Conservation (phyloP, 1,284 basidiomycete species). For the Moesziomyces antarcticus region DNA sequence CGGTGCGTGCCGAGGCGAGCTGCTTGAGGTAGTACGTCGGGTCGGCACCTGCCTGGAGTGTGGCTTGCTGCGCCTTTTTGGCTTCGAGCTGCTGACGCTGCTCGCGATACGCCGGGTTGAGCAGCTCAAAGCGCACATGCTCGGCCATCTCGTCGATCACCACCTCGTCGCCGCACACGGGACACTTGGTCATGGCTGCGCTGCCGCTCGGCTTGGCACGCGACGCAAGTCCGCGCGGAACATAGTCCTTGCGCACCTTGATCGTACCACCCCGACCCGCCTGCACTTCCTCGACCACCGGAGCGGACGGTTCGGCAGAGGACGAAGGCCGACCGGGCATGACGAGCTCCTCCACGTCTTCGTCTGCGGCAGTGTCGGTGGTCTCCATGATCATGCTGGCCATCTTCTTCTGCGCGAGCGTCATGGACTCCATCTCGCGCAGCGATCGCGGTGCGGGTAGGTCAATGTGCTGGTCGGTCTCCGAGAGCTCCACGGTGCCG, state of each 20-base stretch:
- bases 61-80: conserved; percentile 62
- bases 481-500: conserved; percentile 97
- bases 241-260: conserved; percentile 91
- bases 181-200: conserved; percentile 76
- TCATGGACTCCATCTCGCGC: conserved; percentile 95
- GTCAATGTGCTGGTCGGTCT: conserved; percentile 82
- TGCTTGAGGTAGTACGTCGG: conserved; percentile 59
- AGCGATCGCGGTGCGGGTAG: conserved; percentile 94
- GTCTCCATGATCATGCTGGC: conserved; percentile 97
- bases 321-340: conserved; percentile 27
- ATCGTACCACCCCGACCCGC: conserved; percentile 31
- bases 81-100: conserved; percentile 62
- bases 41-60: conserved; percentile 62
- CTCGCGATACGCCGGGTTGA: conserved; percentile 80
- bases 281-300: conserved; percentile 20
- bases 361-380: conserved; percentile 74
- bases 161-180: conserved; percentile 92
- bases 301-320: conserved; percentile 3
- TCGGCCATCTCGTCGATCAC: conserved; percentile 94
- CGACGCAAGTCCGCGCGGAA: conserved; percentile 72
- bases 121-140: conserved; percentile 96
- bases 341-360: conserved; percentile 74
- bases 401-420: conserved; percentile 95
- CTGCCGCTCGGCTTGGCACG: conserved; percentile 25
- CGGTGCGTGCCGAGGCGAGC: conserved; percentile 59